phyloP scores from a whole-genome alignment of 78 protist genomes.

The Dictyostelium firmibasis region DNA sequence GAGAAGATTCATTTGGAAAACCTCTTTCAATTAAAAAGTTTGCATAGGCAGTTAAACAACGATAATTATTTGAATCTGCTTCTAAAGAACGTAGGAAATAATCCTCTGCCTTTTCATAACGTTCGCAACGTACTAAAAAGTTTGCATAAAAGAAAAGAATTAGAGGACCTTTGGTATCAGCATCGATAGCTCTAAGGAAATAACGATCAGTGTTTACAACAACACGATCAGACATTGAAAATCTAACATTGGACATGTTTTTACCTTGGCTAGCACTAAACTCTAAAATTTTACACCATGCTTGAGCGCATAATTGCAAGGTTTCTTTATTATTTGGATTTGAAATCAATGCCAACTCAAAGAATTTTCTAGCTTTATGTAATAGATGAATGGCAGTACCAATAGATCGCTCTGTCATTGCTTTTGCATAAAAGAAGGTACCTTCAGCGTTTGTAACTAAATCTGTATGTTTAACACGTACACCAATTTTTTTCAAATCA shows the following conservation, averaged over 20 bases:
- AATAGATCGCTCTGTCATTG: conserved; percentile 54
- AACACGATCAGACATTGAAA: conserved; percentile 49
- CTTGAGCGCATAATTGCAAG: conserved; percentile 69
- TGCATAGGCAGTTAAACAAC: conserved; percentile 68
- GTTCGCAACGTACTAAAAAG: conserved; percentile 68
- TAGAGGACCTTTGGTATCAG: conserved; percentile 75
- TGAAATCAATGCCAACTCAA: conserved; percentile 58
- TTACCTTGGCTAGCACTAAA: conserved; percentile 46
- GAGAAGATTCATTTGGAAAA: conserved; percentile 55
- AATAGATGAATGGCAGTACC: conserved; percentile 46
- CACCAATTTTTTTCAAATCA: conserved; percentile 79
- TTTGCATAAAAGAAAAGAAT: conserved; percentile 73
- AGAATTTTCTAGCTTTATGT: conserved; percentile 58
- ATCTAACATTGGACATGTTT: conserved; percentile 71
- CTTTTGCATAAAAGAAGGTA: conserved; percentile 77
- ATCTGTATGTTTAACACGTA: conserved; percentile 77
- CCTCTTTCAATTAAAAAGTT: conserved; percentile 69
- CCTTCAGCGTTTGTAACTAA: conserved; percentile 79
- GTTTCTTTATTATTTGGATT: conserved; percentile 79
- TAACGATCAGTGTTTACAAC: conserved; percentile 76
- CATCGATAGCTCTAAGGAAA: conserved; percentile 68
- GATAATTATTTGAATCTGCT: conserved; percentile 65
- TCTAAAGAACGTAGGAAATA: conserved; percentile 50
- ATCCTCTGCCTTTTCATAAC: conserved; percentile 68
- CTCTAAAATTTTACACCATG: conserved; percentile 68